Evolutionary conservation across 1,284 basidiomycete genomes (phyloP).

Genomic region (Microbotryum intermedium): DNA sequence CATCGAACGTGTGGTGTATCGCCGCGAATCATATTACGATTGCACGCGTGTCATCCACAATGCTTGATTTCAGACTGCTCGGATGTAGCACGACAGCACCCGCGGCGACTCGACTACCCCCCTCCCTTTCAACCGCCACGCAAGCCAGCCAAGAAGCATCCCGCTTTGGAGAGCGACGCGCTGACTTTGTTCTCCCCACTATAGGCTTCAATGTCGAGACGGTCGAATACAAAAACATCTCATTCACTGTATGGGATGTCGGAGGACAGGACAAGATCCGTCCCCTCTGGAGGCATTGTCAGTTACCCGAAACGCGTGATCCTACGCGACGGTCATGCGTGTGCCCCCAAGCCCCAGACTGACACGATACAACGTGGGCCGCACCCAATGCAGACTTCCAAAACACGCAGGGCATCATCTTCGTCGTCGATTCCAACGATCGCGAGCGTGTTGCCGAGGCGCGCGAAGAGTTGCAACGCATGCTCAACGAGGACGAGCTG

Average conservation of each 20-base stretch:
- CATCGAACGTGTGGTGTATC: no score
- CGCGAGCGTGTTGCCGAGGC: constrained; percentile 99
- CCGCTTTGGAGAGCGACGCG: not conserved
- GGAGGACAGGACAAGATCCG: constrained; percentile 98
- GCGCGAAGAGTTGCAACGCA: constrained; percentile 97
- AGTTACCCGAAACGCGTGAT: constrained; percentile 36
- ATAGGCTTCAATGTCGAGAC: constrained; percentile 98
- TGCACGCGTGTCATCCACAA: no score
- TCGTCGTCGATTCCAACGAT: constrained; percentile 99
- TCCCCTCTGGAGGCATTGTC: constrained; percentile 99
- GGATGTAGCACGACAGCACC: not conserved
- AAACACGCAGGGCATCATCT: constrained; percentile 99
- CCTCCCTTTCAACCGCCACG: not conserved
- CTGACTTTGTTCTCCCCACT: not conserved
- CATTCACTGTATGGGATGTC: constrained; percentile 99
- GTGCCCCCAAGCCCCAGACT: not conserved
- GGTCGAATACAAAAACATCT: constrained; percentile 99
- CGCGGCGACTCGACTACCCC: not conserved
- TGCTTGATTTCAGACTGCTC: no score
- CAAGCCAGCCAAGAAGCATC: not conserved
- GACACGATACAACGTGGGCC: not conserved
- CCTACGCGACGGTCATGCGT: not conserved
- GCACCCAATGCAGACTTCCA: constrained; percentile 75
- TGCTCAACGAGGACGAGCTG: constrained; percentile 99
- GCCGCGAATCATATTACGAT: no score